Conservation (phyloP, 768 basidiomycete genomes). For the Naganishia onofrii region DNA sequence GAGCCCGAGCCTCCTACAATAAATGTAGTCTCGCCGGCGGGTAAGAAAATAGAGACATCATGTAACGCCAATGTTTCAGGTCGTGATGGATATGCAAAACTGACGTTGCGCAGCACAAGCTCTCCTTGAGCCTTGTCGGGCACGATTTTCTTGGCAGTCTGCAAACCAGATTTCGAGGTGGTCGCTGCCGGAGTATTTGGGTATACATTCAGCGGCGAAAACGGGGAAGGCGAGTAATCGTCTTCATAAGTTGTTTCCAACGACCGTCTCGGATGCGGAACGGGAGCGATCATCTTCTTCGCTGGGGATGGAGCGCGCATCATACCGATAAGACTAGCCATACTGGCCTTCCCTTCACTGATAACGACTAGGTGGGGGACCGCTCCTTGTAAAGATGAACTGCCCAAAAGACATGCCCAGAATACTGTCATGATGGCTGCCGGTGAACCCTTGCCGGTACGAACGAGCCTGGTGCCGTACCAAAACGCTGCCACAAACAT, state of each 20-base stretch:
- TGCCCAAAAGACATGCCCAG: conserved; percentile 92
- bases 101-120: conserved; percentile 61
- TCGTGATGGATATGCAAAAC: conserved; percentile 72
- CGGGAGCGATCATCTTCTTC: conserved; percentile 9
- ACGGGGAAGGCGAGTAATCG: neutral
- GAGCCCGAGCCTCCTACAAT: conserved; percentile 76
- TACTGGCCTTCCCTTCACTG: conserved; percentile 77
- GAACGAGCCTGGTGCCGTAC: conserved; percentile 87
- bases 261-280: conserved; percentile 26
- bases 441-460: conserved; percentile 64
- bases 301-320: conserved; percentile 54
- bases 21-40: conserved; percentile 71
- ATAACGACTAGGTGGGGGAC: conserved; percentile 76
- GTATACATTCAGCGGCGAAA: conserved; percentile 6
- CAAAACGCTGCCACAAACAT: conserved; percentile 98
- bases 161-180: neutral
- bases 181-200: conserved; percentile 1
- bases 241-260: conserved; percentile 5
- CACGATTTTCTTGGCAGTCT: conserved; percentile 54
- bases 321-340: conserved; percentile 66
- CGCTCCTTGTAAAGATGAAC: conserved; percentile 79
- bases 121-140: conserved; percentile 70
- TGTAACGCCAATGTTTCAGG: conserved; percentile 62
- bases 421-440: conserved; percentile 94
- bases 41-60: conserved; percentile 66